phyloP scores from a whole-genome alignment of 192 early-diverging fungal species.

The Mortierella antarctica region DNA sequence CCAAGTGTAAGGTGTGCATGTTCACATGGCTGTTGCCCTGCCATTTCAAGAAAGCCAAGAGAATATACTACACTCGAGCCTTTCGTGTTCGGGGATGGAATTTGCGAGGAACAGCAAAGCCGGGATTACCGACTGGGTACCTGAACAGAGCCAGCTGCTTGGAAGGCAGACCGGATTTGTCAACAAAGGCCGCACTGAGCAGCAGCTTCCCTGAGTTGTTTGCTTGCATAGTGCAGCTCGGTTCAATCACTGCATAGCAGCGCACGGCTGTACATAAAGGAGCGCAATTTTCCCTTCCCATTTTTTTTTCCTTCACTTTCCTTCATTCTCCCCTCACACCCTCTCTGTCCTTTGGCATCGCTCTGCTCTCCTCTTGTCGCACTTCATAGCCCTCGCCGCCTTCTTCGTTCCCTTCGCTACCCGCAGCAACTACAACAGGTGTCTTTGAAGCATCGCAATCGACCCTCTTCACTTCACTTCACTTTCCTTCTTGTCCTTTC shows the following conservation, averaged over 20 bases:
- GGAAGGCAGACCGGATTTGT: no score
- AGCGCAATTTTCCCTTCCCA: background rate
- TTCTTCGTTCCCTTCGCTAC: background rate
- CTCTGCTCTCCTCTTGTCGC: background rate
- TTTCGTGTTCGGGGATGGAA: background rate
- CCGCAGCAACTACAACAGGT: no score
- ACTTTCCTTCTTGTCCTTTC: background rate
- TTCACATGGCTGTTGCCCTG: background rate
- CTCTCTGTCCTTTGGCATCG: background rate
- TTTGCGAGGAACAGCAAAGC: background rate
- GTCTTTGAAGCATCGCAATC: background rate
- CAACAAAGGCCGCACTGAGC: no score
- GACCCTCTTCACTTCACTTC: background rate
- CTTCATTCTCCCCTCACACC: background rate
- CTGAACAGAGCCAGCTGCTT: no score
- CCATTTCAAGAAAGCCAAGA: background rate
- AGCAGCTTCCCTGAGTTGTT: no score
- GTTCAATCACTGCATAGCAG: background rate
- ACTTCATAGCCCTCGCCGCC: background rate
- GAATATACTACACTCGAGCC: background rate
- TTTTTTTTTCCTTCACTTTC: constrained; percentile 4
- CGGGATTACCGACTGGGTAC: constrained; percentile 1
- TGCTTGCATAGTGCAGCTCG: background rate
- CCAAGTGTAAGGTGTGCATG: no score
- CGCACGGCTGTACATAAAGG: background rate